Percentiles rank a stretch among this genome's conserved stretches.
Evolutionary conservation across 2,329 filamentous ascomycete genomes (phyloP).

Genomic region (Exserohilum rostratum): DNA sequence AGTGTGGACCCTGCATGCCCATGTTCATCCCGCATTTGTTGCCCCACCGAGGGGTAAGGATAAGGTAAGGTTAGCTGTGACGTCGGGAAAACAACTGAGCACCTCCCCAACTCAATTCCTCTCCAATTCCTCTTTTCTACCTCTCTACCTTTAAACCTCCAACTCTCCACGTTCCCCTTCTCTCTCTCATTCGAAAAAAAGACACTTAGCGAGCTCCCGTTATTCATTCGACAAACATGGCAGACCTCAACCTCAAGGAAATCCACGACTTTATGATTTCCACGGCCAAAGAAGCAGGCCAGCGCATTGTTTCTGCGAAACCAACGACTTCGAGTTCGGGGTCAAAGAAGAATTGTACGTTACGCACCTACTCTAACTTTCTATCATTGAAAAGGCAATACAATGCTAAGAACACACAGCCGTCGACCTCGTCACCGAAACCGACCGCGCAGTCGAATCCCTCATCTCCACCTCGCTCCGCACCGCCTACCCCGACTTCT

Average conservation of each 20-base stretch:
- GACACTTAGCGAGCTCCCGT: too few relatives aligned
- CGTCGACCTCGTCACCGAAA: slow-evolving; percentile 68
- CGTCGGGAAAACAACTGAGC: background rate
- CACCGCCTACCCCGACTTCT: slow-evolving; percentile 60
- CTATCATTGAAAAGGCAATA: too few relatives aligned
- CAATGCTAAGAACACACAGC: too few relatives aligned
- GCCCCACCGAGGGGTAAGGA: slow-evolving; percentile 1
- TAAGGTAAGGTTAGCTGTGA: background rate
- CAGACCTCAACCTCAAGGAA: slow-evolving; percentile 52
- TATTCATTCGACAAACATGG: slow-evolving; percentile 35
- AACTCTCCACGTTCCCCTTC: too few relatives aligned
- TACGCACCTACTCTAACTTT: too few relatives aligned
- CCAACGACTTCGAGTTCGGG: slow-evolving; percentile 51
- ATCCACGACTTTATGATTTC: slow-evolving; percentile 57
- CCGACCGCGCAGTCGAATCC: slow-evolving; percentile 65
- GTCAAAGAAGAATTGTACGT: slow-evolving; percentile 57
- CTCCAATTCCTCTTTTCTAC: background rate
- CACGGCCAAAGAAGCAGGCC: slow-evolving; percentile 54
- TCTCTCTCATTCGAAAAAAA: too few relatives aligned
- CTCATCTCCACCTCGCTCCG: slow-evolving; percentile 60
- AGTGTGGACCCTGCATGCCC: slow-evolving; percentile 1
- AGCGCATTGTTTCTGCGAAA: slow-evolving; percentile 54
- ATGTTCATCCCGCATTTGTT: background rate
- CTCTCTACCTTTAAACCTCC: background rate
- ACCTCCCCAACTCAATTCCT: background rate